Base-by-base conservation (phyloP, 2,329 filamentous ascomycete species). In the Colletotrichum acutatum region DNA sequence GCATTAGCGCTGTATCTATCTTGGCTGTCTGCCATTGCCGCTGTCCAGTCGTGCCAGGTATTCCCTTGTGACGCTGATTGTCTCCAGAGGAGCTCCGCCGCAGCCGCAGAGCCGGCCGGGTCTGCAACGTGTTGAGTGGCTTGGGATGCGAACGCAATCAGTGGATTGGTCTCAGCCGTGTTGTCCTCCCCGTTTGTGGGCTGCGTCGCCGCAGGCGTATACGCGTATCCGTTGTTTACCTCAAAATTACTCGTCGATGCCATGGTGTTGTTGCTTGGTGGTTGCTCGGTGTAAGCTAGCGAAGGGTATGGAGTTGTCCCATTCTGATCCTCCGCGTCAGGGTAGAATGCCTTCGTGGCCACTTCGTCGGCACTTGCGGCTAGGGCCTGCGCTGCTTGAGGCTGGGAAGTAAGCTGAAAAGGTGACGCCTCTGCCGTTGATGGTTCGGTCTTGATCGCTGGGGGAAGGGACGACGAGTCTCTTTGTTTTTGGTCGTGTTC, bases 1-100 rank as follows among this genome's bases (percentile, higher is more conserved):
- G 87, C 84, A 58, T 82, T 86, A 32, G 86, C 86, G 72, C 85
- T 86, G 78, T 86, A 88, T 28, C 85, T 82, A 57, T 88, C 86
- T 70, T 87, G 85, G 42, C 79, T 85, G 74, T 87, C 85, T 42
- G 85, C 83, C 32, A 90, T 85, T 66, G 87, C 86, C 0, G 84
- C 82, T 9, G 87, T 86, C 88, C 88, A 90, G 78, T 89, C 86
- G 19, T 87, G 84, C 88, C 88, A 90, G 0, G 86, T 82, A 72
- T 86, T 89, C 8, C 81, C 83, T 4, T 80, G 78, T 12, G 74
- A 74, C 4, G 71, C 61, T 4, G 49, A 53, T 14, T 78, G 76
- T 46, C 79, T 79, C 81, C 79, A 84, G 74, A 82, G 78, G 72
- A 79, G 78, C n/a, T 81, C 79, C 5, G 78, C 65, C 0, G 75